Conservation (phyloP, 768 basidiomycete species). For the Tulasnella sp. region DNA sequence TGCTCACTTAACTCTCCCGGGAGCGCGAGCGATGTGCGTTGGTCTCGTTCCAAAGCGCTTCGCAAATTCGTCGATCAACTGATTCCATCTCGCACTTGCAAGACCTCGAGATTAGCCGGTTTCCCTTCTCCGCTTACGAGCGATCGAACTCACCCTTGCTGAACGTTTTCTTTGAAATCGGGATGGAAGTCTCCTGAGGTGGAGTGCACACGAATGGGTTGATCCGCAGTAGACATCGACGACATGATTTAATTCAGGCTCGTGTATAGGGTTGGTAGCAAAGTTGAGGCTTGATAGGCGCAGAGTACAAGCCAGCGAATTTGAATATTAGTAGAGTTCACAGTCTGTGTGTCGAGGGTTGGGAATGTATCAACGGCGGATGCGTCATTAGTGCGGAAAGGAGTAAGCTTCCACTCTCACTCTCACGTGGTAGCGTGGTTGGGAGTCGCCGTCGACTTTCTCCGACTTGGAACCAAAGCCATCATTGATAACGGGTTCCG, state of each 20-base stretch:
- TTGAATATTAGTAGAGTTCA: background rate
- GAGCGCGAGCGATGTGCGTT: conserved; percentile 60
- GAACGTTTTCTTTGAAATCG: conserved; percentile 40
- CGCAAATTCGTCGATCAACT: conserved; percentile 36
- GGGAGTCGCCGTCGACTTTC: background rate
- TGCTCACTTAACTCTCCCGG: conserved; percentile 67
- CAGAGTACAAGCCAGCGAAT: background rate
- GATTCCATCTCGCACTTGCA: background rate
- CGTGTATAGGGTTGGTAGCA: background rate
- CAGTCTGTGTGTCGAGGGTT: background rate
- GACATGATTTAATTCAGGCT: background rate
- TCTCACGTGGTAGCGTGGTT: background rate
- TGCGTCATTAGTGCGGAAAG: background rate
- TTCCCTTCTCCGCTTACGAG: background rate
- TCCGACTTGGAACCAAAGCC: background rate
- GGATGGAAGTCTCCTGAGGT: conserved; percentile 45
- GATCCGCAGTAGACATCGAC: conserved; percentile 15
- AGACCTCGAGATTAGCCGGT: background rate
- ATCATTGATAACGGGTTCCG: background rate
- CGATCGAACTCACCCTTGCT: conserved; percentile 33
- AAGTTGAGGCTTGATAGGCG: background rate
- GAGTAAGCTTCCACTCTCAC: background rate
- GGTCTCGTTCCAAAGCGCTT: conserved; percentile 54
- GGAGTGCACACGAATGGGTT: conserved; percentile 50
- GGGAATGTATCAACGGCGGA: background rate